Base-by-base conservation (phyloP, 2,329 filamentous ascomycete genomes). In the Diaporthe sp. region DNA sequence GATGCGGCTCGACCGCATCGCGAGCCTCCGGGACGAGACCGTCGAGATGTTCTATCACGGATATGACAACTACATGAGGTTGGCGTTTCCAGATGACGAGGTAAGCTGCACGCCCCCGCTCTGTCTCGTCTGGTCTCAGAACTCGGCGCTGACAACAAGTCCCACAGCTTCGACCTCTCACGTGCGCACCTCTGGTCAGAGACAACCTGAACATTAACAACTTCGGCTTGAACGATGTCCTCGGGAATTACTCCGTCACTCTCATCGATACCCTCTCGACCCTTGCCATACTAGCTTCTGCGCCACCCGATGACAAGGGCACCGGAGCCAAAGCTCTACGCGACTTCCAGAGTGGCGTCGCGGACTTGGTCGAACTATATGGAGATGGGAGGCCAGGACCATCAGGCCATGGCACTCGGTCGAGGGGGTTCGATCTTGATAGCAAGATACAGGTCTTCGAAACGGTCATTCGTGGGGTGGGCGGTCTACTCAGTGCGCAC, bases 401-500 rank as follows among this genome's bases (percentile, higher is more conserved):
- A 19, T 88, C 88, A 7, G 95, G 94, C 9, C 88, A 90, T 80
- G 96, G 96, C 4, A 87, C 89, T 74, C 89, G 95, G 77, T 92
- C 92, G 4, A 90, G 92, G 72, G 97, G 95, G 0, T 99, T 99
- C 80, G 95, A 99, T 83, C 87, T 98, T 54, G 96, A 99, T 84
- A 98, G 96, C 86, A 99, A 98, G 84, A 97, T 99, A 2, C 96
- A 99, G 85, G 95, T 99, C 52, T 99, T 99, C 81, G 97, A 99
- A 86, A 98, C 96, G 0, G 96, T 98, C 47, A 99, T 99, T 78
- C 90, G 97, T 74, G 97, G 96, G 22, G 90, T 97, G 60, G 97
- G 97, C 19, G 97, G 97, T 0, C 86, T 99, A 73, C 85, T 99
- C 77, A 98, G 96, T 80, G 95, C 96, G 2, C 97, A 99, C 85